Evolutionary conservation across 208 protist genomes (phyloP).

Genomic region (Naegleria gruberi): DNA sequence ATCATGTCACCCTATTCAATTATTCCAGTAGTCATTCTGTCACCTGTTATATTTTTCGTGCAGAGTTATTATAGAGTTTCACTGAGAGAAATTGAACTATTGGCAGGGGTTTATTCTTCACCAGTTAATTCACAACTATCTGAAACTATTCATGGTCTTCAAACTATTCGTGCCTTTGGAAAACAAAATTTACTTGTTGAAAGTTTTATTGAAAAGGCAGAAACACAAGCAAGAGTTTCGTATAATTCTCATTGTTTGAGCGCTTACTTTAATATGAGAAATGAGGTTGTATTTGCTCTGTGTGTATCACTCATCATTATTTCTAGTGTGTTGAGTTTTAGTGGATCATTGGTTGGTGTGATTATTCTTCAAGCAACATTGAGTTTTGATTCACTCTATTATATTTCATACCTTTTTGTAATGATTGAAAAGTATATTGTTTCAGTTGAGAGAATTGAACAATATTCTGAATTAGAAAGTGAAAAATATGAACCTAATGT

Average conservation of each 20-base stretch:
- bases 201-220: neutral
- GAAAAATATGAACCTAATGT: conserved; percentile 11
- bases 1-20: neutral
- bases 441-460: neutral
- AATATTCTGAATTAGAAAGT: neutral
- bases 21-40: neutral
- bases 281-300: neutral
- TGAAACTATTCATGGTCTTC: conserved; percentile 54
- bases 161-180: conserved; percentile 54
- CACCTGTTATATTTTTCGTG: neutral
- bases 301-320: neutral
- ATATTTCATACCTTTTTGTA: neutral
- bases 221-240: neutral
- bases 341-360: too few relatives aligned
- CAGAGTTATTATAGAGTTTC: neutral
- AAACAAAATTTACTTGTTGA: neutral
- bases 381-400: neutral
- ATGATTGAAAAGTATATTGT: neutral
- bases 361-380: neutral
- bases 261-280: neutral
- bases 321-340: neutral
- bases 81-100: conserved; percentile 20
- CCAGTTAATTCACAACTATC: conserved; percentile 51
- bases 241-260: neutral
- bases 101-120: neutral